Conservation (phyloP, 2,329 filamentous ascomycete genomes). For the Stachybotrys chlorohalonatus region DNA sequence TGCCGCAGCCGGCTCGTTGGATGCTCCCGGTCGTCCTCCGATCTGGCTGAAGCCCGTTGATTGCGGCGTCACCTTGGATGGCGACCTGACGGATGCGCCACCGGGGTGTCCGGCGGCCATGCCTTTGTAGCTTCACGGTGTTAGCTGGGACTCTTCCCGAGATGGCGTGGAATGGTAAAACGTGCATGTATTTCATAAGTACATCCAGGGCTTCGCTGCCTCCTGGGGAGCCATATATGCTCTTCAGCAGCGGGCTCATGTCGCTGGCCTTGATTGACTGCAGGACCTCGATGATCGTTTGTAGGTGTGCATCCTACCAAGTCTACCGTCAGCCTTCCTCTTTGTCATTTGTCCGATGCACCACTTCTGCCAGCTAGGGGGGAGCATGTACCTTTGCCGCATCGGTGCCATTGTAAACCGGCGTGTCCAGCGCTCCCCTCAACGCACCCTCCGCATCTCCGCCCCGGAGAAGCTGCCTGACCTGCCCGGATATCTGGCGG, state of each 20-base stretch:
- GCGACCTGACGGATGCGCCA: constrained; percentile 33
- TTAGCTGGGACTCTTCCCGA: constrained; percentile 5
- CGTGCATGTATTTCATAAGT: constrained; percentile 95
- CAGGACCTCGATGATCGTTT: constrained; percentile 84
- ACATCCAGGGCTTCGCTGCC: constrained; percentile 84
- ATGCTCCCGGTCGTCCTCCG: constrained; percentile 38
- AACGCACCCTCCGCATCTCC: constrained; percentile 84
- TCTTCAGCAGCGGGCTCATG: constrained; percentile 80
- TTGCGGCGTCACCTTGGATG: constrained; percentile 54
- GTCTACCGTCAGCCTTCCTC: not conserved
- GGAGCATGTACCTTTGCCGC: constrained; percentile 41
- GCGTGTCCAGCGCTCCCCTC: constrained; percentile 73
- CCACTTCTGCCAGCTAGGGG: not conserved
- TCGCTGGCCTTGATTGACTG: constrained; percentile 95
- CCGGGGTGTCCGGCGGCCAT: constrained; percentile 51
- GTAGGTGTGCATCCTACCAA: constrained; percentile 69
- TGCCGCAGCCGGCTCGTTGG: constrained; percentile 64
- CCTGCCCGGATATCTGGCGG: constrained; percentile 67
- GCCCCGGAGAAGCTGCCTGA: constrained; percentile 77
- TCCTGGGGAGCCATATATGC: constrained; percentile 68
- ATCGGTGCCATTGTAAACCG: constrained; percentile 60
- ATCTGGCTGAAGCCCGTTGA: constrained; percentile 81
- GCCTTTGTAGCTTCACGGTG: constrained; percentile 66
- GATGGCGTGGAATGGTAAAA: constrained; percentile 8
- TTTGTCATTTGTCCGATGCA: too few relatives aligned